phyloP scores from a whole-genome alignment of 345 rosid genomes.

The Rhodamnia rubescens region DNA sequence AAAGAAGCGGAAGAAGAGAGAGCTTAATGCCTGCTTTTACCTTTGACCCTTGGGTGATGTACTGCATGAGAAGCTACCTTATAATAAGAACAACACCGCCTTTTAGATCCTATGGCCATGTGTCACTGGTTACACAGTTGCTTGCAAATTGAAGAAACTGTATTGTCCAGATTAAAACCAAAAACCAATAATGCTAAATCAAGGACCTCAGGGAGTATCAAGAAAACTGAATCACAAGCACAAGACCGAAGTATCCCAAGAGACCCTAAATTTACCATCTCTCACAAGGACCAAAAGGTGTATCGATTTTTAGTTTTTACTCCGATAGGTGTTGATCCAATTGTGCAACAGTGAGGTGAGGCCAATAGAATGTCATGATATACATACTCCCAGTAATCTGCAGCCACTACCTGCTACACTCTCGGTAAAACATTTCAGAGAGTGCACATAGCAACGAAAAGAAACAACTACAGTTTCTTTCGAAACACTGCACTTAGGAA shows the following conservation, averaged over 20 bases:
- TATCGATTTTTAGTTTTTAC: background rate
- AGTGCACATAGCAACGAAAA: background rate
- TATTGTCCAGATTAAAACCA: background rate
- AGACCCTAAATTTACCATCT: background rate
- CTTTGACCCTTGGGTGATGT: background rate
- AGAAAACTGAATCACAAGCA: background rate
- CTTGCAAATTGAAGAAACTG: background rate
- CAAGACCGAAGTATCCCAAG: background rate
- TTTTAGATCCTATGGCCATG: background rate
- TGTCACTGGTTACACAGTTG: background rate
- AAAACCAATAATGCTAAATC: background rate
- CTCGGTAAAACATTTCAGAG: background rate
- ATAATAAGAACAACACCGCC: background rate
- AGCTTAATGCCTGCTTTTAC: background rate
- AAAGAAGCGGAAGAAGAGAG: conserved; percentile 11
- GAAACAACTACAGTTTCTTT: background rate
- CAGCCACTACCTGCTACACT: background rate
- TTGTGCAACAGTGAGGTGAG: background rate
- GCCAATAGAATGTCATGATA: background rate
- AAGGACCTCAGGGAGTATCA: background rate
- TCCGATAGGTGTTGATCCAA: background rate
- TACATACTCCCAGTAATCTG: background rate
- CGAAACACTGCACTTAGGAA: background rate
- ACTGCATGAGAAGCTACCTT: background rate
- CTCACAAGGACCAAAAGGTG: background rate